Conservation (phyloP, 2,329 filamentous ascomycete genomes). For the Hawksworthiomyces lignivorus region DNA sequence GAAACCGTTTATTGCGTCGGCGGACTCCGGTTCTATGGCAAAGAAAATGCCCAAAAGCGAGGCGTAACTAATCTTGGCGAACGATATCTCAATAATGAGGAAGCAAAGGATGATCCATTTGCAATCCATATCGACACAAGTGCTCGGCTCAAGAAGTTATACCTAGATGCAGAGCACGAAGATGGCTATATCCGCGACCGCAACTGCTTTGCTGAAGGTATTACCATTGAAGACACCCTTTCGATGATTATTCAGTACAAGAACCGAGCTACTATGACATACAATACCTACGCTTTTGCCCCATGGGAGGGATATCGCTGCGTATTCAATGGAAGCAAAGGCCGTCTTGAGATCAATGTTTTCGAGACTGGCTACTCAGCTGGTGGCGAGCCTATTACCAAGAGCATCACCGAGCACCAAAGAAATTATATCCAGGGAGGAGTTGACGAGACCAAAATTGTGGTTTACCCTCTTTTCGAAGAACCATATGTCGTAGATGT, state of each 20-base stretch:
- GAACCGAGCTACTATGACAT: conserved; percentile 50
- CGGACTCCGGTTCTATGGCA: conserved; percentile 52
- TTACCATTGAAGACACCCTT: conserved; percentile 59
- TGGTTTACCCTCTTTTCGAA: conserved; percentile 46
- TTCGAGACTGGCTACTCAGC: conserved; percentile 57
- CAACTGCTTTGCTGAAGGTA: conserved; percentile 55
- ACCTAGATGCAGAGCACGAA: conserved; percentile 55
- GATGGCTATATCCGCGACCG: conserved; percentile 56
- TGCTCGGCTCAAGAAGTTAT: conserved; percentile 48
- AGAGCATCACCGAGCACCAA: conserved; percentile 34
- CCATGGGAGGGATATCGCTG: conserved; percentile 56
- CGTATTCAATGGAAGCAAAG: conserved; percentile 50
- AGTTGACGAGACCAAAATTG: conserved; percentile 39
- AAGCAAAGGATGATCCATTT: conserved; percentile 48
- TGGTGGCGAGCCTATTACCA: conserved; percentile 35
- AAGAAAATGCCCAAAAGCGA: conserved; percentile 50
- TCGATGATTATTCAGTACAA: conserved; percentile 50
- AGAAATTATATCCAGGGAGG: conserved; percentile 35
- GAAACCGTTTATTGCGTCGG: conserved; percentile 51
- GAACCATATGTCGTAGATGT: conserved; percentile 49
- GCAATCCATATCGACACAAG: conserved; percentile 47
- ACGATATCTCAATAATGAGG: conserved; percentile 42
- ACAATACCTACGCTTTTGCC: conserved; percentile 52
- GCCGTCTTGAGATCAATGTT: conserved; percentile 52
- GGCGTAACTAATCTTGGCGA: conserved; percentile 44